Percentiles rank a stretch among this genome's conserved stretches.
These are phyloP conservation scores for Alternaria metachromatica DNA, from an alignment of 2,329 filamentous ascomycete species.

Conservation along the genomic window DNA sequence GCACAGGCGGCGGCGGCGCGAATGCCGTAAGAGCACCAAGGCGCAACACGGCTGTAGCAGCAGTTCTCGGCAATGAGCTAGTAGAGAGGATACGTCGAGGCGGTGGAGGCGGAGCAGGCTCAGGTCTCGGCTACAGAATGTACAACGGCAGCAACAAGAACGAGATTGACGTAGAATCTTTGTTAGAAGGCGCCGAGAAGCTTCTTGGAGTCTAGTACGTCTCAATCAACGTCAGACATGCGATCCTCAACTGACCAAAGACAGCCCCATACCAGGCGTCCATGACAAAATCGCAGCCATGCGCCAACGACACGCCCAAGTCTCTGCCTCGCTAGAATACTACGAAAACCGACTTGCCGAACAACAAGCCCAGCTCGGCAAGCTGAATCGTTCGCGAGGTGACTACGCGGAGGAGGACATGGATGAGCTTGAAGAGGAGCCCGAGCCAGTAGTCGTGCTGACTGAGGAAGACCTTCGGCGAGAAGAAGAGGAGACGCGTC, in stretches of 20 bases:
- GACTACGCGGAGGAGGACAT: slow-evolving; percentile 65
- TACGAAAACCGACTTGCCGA: slow-evolving; percentile 82
- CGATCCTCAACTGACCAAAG: slow-evolving; percentile 9
- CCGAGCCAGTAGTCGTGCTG: slow-evolving; percentile 54
- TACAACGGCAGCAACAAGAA: slow-evolving; percentile 60
- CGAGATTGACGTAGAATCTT: slow-evolving; percentile 84
- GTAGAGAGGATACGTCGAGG: slow-evolving; percentile 77
- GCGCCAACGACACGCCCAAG: slow-evolving; percentile 72
- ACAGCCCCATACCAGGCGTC: slow-evolving; percentile 75
- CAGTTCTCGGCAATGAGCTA: slow-evolving; percentile 85
- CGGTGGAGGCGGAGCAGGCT: slow-evolving; percentile 61
- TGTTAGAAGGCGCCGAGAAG: slow-evolving; percentile 87
- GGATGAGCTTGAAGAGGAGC: slow-evolving; percentile 51
- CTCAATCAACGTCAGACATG: background rate
- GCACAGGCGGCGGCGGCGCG: slow-evolving; percentile 46
- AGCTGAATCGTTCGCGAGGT: slow-evolving; percentile 69
- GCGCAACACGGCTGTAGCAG: slow-evolving; percentile 83
- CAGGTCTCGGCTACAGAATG: slow-evolving; percentile 52
- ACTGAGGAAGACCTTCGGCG: slow-evolving; percentile 72
- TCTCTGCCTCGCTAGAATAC: slow-evolving; percentile 75
- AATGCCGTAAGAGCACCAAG: slow-evolving; percentile 62
- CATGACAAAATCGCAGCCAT: slow-evolving; percentile 76
- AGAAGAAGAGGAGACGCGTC: slow-evolving; percentile 73
- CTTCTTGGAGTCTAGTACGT: slow-evolving; percentile 82
- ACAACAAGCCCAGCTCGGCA: slow-evolving; percentile 75